Base-by-base conservation (phyloP, 352 stramenopile genomes). In the Peronospora farinosa region DNA sequence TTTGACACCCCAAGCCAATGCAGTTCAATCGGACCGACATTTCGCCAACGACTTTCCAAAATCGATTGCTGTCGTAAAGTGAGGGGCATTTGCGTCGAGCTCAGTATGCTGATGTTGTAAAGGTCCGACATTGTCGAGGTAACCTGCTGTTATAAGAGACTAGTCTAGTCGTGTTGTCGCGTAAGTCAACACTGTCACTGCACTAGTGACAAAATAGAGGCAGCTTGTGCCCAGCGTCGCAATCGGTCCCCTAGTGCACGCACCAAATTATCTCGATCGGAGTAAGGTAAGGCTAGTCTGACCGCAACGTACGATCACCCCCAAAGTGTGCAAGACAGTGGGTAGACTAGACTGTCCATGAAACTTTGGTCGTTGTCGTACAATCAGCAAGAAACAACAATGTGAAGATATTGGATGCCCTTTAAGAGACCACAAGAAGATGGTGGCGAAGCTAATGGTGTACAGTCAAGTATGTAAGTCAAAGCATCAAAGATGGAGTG, bases 81-180 rank as follows among this genome's bases (percentile, higher is more conserved):
- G 28, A 31, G 40, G 10, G 31, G n/a, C 32, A 37, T 23, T 31
- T 60, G 53, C n/a, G 37, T 30, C 46, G 46, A 37, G 55, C 49
- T 63, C 55, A 63, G 58, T 49, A 59, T 50, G 55, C 55, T 63
- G 55, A 35, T 10, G 30, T 16, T 62, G 28, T 54, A 59, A 33
- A 63, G 49, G 55, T 58, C 55, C 55, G 37, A 57, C 55, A 37
- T 16, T 23, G 42, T 17, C 30, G n/a, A 4, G 8, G 8, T n/a
- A 19, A 47, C 27, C 55, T 48, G 42, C 41, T 63, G 54, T 27
- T 27, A 6, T 4, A 7, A 5, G 23, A 27, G 3, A 27, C 23
- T 50, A 59, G 57, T 54, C 15, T 27, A 28, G 40, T 65, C 45
- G 57, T 61, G 25, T 16, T n/a, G 36, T 27, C 23, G 23, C 23